Conservation (phyloP, 148 eudicot genomes). For the Oxyria digyna region DNA sequence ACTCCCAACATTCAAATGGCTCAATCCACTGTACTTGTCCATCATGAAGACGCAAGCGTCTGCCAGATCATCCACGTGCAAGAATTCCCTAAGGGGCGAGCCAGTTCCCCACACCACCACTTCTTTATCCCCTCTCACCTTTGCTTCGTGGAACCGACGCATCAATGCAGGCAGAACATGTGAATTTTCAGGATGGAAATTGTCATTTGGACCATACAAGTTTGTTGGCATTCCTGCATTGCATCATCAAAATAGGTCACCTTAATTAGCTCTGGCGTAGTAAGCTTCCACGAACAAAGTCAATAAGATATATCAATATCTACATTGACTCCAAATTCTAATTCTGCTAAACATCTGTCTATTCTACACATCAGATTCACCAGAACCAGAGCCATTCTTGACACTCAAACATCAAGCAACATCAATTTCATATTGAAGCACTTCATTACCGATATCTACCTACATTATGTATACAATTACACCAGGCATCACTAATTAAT, state of each 20-base stretch:
- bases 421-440: background rate
- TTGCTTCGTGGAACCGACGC: conserved; percentile 88
- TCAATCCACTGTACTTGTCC: conserved; percentile 72
- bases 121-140: conserved; percentile 39
- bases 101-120: conserved; percentile 99
- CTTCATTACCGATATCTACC: background rate
- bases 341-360: background rate
- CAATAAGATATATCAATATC: background rate
- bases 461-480: background rate
- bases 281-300: background rate
- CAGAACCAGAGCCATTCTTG: background rate
- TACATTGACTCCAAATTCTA: background rate
- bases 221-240: conserved; percentile 80
- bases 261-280: background rate
- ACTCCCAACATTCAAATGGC: conserved; percentile 92
- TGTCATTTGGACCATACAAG: conserved; percentile 89
- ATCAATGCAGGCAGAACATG: conserved; percentile 89
- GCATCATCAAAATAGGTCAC: background rate
- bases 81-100: conserved; percentile 75
- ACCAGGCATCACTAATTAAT: background rate
- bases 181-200: conserved; percentile 89
- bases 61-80: conserved; percentile 90
- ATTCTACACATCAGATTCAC: background rate
- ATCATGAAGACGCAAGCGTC: conserved; percentile 68
- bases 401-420: background rate